Percentiles rank a stretch among this genome's conserved stretches.
phyloP scores from a whole-genome alignment of 108 stramenopile species.

The Craspedostauros australis region DNA sequence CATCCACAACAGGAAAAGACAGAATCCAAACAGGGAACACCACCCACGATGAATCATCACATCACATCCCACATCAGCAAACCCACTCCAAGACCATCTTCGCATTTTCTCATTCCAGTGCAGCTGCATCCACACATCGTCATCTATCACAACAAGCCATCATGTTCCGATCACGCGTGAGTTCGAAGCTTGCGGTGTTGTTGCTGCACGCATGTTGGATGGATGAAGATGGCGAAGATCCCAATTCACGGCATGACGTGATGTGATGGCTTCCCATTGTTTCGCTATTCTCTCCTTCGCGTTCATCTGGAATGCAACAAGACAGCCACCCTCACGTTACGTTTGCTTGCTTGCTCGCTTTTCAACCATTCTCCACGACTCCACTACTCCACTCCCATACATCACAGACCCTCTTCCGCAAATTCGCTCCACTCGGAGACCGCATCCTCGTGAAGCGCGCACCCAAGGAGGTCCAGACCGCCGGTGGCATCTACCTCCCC shows the following conservation, averaged over 20 bases:
- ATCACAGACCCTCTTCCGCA: constrained; percentile 44
- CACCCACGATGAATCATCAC: too few species aligned
- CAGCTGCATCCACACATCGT: too few species aligned
- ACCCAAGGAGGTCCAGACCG: constrained; percentile 85
- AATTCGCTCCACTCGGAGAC: constrained; percentile 91
- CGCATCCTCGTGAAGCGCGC: constrained; percentile 90
- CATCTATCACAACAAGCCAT: too few species aligned
- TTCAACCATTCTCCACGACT: not conserved
- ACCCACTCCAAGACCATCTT: too few species aligned
- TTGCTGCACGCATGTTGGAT: not conserved
- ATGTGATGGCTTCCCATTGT: not conserved
- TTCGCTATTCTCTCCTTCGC: not conserved
- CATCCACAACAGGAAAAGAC: too few species aligned
- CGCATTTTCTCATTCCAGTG: too few species aligned
- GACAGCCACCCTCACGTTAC: not conserved
- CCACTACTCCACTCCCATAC: not conserved
- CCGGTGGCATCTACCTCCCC: constrained; percentile 91
- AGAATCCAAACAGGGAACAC: too few species aligned
- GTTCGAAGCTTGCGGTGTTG: not conserved
- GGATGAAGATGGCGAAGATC: not conserved
- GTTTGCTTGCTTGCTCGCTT: not conserved
- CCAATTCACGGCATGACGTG: not conserved
- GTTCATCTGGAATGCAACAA: not conserved
- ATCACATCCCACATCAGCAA: too few species aligned
- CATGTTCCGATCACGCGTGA: constrained; percentile 47